Base-by-base conservation (phyloP, 345 rosid genomes). In the Dovyalis caffra region DNA sequence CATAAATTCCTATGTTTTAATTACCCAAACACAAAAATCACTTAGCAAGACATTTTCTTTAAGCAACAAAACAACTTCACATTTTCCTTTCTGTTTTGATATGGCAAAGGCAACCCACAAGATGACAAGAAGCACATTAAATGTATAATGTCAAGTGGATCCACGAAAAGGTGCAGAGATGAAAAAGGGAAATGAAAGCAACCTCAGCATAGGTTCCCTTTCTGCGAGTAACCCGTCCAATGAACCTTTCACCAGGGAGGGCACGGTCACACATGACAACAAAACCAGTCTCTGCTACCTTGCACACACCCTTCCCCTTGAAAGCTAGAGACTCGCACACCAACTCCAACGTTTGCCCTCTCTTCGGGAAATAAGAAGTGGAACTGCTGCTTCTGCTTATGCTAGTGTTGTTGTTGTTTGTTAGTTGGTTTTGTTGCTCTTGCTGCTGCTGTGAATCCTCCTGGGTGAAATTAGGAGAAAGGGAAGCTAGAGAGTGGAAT, bases 161-260 rank as follows among this genome's bases (percentile, higher is more conserved):
- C 15, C 2, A 40, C 12, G 45, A 40, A 40, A 11, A 40, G 16
- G 45, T 21, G 7, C 53, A 34, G 7, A 10, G 25, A 7, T 31
- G 29, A 40, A 53, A 71, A 40, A 20, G 31, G 23, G 21, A 43
- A 64, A 29, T 10, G 23, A 26, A 49, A 73, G 68, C 21, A 71
- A 92, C 97, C 99, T 95, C 97, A 6, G 97, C 97, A 68, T 90
- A 92, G 69, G 74, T 90, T 35, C 92, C 97, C 81, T 91, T 92
- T 71, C 83, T 85, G 72, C 95, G 91, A 38, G 94, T 90, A 78
- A 95, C 87, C 47, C 97, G 90, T 40, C 99, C 97, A 64, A 92
- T 66, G 83, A 95, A 91, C 64, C 94, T 88, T 78, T 95, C 99
- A 32, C 99, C 97, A 34, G 97, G 97, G 47, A 95, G 92, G 20